Conservation (phyloP, 75 land plant genomes). For the Isoetes taiwanensis region DNA sequence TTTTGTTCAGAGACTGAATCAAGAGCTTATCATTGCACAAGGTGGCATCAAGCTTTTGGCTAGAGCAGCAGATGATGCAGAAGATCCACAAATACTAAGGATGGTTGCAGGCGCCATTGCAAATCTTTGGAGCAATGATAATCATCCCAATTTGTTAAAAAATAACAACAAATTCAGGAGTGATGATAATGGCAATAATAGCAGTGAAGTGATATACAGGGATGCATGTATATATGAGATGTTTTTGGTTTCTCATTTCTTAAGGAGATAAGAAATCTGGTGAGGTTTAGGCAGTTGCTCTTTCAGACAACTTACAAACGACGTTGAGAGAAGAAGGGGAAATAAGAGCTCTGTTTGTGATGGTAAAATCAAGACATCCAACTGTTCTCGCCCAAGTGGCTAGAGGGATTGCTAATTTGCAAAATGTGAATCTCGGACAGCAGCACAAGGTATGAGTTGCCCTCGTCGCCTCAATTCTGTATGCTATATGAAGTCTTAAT, state of each 20-base stretch:
- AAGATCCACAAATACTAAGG: neutral
- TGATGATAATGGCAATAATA: neutral
- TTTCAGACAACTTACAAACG: neutral
- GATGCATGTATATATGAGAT: too few species aligned
- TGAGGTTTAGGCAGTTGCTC: too few species aligned
- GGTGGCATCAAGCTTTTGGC: conserved; percentile 3
- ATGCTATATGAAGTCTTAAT: neutral
- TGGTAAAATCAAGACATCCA: conserved; percentile 3
- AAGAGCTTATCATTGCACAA: neutral
- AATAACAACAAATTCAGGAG: too few species aligned
- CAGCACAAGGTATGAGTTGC: neutral
- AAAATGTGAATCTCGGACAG: neutral
- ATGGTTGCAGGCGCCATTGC: conserved; percentile 4
- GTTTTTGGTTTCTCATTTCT: too few species aligned
- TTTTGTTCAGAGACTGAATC: neutral
- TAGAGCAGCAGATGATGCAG: neutral
- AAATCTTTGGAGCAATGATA: neutral
- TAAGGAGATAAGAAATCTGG: too few species aligned
- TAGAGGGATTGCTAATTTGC: conserved; percentile 6
- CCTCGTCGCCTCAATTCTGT: neutral
- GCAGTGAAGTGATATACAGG: neutral
- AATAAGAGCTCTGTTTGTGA: neutral
- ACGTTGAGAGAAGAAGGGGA: conserved; percentile 4
- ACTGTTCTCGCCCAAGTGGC: conserved; percentile 3
- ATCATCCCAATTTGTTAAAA: neutral